Evolutionary conservation across 1,284 basidiomycete species (phyloP), one percentile per base, ranked within the genome.

Genomic region (Xerocomus nothofagi): DNA sequence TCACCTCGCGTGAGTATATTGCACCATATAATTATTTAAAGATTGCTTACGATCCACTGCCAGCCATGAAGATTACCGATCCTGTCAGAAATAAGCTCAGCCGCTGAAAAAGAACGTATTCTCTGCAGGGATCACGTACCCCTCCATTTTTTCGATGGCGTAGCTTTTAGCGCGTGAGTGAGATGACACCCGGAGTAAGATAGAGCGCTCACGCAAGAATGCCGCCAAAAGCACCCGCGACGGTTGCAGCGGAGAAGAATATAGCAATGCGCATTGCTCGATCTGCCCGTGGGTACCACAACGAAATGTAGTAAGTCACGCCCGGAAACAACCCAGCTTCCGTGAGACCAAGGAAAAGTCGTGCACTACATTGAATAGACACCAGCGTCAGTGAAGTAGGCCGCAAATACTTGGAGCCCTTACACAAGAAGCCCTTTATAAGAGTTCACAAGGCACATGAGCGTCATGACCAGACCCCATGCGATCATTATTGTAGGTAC

Each of bases 171-270:
- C 17, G 7, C 12, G 4, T 54, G 27, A 52, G 38, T 21, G n/a
- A 18, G 8, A 10, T 6, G 2, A 20, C 30, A 0, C 17, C 33
- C 3, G 15, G 1, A 18, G 30, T 11, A 20, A 26, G 38, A 32
- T 44, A 47, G 15, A 39, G 33, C 3, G 47, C 63, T 42, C 50
- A 59, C 56, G 71, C 70, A 27, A 72, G 58, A 44, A 72, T 56
- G 17, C 71, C 71, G 15, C 69, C 72, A 44, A 75, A 75, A 10
- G 73, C 74, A 42, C 72, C 80, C n/a, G 79, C 76, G 33, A 79
- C 51, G 2, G 78, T 80, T 11, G 80, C 78, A 30, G 79, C 78
- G 15, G 80, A 80, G 63, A 81, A 80, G 67, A 82, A 81, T 38
- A 82, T 75, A 3, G 80, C 79, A 31, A 81, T 73, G 20, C 80